Percentiles rank a stretch among this genome's conserved stretches.
Conservation (phyloP, 306 rosid species). For the Glycyrrhiza uralensis region DNA sequence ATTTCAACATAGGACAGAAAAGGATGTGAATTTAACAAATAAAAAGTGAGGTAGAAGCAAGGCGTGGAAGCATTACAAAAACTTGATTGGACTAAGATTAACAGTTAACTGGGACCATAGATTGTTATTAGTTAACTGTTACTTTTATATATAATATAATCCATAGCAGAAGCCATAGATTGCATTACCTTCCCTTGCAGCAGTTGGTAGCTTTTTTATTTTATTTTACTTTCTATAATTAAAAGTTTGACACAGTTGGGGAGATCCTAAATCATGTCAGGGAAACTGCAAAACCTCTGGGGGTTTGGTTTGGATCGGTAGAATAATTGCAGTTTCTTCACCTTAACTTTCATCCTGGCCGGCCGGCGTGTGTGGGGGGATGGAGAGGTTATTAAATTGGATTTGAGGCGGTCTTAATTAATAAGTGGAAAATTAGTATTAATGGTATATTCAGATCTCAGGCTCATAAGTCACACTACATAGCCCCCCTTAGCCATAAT, state of each 20-base stretch:
- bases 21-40: background rate
- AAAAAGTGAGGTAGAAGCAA: constrained; percentile 33
- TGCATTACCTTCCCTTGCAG: background rate
- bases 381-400: background rate
- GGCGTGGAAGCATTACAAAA: constrained; percentile 5
- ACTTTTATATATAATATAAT: background rate
- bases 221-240: background rate
- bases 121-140: constrained; percentile 9
- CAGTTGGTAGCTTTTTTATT: background rate
- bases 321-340: background rate
- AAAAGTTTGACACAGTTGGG: background rate
- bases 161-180: background rate
- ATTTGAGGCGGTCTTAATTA: background rate
- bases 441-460: too few species aligned
- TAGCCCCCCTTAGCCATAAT: too few species aligned
- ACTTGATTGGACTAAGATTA: background rate
- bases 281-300: background rate
- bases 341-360: background rate
- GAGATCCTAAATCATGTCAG: background rate
- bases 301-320: background rate
- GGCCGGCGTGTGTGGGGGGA: background rate
- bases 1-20: constrained; percentile 7
- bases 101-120: background rate
- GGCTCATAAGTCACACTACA: too few species aligned
- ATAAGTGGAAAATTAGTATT: background rate